phyloP scores from a whole-genome alignment of 1,284 basidiomycete genomes.

The Puccinia hordei region DNA sequence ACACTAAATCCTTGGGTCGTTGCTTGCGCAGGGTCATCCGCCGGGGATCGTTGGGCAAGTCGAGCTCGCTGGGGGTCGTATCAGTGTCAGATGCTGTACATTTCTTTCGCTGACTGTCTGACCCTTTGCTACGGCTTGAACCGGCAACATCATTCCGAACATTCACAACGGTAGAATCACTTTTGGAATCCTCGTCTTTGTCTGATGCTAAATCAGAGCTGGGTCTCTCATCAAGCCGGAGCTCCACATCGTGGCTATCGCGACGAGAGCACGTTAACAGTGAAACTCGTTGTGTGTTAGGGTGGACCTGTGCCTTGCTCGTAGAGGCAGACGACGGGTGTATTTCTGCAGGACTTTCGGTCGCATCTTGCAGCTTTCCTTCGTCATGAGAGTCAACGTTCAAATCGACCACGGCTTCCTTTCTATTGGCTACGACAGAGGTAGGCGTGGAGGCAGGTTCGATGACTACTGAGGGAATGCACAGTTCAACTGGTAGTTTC shows the following conservation, averaged over 20 bases:
- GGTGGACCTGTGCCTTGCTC: neutral
- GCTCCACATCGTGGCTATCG: neutral
- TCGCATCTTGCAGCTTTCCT: neutral
- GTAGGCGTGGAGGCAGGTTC: slow-evolving; percentile 32
- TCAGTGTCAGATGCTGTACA: slow-evolving; percentile 38
- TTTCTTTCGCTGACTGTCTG: slow-evolving; percentile 23
- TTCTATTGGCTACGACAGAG: neutral
- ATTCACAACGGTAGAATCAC: slow-evolving; percentile 48
- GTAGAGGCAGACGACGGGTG: slow-evolving; percentile 3
- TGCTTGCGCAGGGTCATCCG: slow-evolving; percentile 44
- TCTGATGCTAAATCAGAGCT: neutral
- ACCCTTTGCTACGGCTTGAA: slow-evolving; percentile 6
- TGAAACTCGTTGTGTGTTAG: neutral
- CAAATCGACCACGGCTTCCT: neutral
- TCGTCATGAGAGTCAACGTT: neutral
- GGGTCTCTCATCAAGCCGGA: neutral
- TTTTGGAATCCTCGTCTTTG: slow-evolving; percentile 40
- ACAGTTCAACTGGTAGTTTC: slow-evolving; percentile 1
- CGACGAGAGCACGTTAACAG: slow-evolving; percentile 12
- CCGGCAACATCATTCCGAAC: slow-evolving; percentile 1
- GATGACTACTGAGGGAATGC: slow-evolving; percentile 42
- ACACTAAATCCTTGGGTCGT: slow-evolving; percentile 27
- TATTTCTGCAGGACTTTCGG: neutral
- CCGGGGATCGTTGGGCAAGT: slow-evolving; percentile 24
- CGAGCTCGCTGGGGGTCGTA: slow-evolving; percentile 45